These are phyloP conservation scores for Nitzschia inconspicua DNA, from an alignment of 108 stramenopile species.

Conservation along the genomic window DNA sequence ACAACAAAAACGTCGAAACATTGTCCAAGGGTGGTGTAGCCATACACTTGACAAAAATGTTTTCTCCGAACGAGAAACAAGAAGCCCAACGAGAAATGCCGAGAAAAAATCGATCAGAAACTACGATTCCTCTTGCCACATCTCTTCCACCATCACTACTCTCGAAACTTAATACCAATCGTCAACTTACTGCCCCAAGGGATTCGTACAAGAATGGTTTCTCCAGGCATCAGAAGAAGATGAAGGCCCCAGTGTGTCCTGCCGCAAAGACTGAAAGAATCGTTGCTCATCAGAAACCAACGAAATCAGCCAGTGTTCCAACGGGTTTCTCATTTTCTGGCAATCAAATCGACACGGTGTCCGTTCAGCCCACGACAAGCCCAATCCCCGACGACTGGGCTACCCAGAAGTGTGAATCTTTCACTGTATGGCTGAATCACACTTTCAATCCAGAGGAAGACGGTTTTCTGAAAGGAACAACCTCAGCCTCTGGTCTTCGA, in stretches of 20 bases:
- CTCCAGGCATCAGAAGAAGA: too few relatives aligned
- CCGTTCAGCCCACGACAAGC: too few relatives aligned
- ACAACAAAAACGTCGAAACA: not conserved
- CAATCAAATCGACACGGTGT: too few relatives aligned
- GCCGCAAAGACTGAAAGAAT: too few relatives aligned
- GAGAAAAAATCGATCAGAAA: not conserved
- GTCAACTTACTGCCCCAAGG: too few relatives aligned
- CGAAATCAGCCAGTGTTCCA: too few relatives aligned
- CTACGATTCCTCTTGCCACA: not conserved
- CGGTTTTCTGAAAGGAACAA: constrained; percentile 15
- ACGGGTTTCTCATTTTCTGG: too few relatives aligned
- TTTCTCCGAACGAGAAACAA: too few relatives aligned
- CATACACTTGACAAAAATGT: constrained; percentile 29
- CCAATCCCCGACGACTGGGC: constrained; percentile 73
- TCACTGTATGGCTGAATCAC: constrained; percentile 82
- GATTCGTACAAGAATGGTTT: too few relatives aligned
- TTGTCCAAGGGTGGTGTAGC: constrained; percentile 21
- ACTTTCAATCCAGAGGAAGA: constrained; percentile 57
- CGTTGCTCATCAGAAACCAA: too few relatives aligned
- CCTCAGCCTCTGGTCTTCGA: constrained; percentile 16
- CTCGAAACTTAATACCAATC: not conserved
- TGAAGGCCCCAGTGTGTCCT: too few relatives aligned
- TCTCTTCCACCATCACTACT: not conserved
- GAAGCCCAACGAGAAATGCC: too few relatives aligned
- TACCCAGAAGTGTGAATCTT: constrained; percentile 63